Conservation (phyloP, 805 yeast genomes). For the Candida palmyrensis region DNA sequence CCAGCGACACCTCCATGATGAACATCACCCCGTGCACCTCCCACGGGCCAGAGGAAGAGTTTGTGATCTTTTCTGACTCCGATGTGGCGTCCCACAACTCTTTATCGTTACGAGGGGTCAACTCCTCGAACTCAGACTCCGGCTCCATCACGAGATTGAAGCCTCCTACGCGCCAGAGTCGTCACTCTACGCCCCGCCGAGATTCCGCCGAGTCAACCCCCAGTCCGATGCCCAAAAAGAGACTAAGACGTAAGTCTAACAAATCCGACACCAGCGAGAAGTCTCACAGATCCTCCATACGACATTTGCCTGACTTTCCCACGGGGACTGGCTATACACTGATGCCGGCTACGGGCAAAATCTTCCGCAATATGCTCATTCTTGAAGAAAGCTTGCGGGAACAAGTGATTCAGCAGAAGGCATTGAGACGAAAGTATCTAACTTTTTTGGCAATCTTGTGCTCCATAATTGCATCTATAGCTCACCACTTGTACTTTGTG, state of each 20-base stretch:
- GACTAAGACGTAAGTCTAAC: constrained; percentile 19
- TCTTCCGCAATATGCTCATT: constrained; percentile 75
- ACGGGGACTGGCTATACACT: constrained; percentile 25
- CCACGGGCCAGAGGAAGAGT: constrained; percentile 20
- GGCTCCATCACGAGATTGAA: neutral
- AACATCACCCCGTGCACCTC: constrained; percentile 16
- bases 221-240: constrained; percentile 17
- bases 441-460: constrained; percentile 43
- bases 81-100: constrained; percentile 31
- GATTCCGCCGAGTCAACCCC: constrained; percentile 15
- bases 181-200: constrained; percentile 9
- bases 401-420: constrained; percentile 71
- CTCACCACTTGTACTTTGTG: constrained; percentile 32
- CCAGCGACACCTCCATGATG: constrained; percentile 16
- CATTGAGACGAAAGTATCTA: constrained; percentile 57
- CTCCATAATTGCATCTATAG: constrained; percentile 34
- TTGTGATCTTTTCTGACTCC: constrained; percentile 30
- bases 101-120: constrained; percentile 12
- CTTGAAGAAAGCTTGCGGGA: constrained; percentile 81
- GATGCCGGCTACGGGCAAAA: constrained; percentile 57
- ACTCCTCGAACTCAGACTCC: constrained; percentile 3
- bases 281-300: constrained; percentile 15
- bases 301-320: constrained; percentile 10
- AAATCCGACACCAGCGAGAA: constrained; percentile 20
- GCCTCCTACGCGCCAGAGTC: constrained; percentile 6